Evolutionary conservation across 345 rosid genomes (phyloP).

Genomic region (Rhodomyrtus tomentosa): DNA sequence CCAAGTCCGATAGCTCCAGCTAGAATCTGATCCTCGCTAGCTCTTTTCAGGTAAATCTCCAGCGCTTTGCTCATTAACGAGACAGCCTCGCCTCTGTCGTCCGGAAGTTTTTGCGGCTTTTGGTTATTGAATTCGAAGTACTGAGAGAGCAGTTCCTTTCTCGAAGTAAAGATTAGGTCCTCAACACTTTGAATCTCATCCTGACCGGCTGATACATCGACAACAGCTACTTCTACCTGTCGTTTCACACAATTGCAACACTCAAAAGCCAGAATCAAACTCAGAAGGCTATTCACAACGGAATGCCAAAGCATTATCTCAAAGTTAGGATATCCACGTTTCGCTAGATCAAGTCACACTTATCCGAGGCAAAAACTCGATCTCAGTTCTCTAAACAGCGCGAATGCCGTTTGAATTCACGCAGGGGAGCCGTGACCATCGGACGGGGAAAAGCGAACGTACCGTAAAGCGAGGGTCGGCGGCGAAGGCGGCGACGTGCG

Average conservation of each 20-base stretch:
- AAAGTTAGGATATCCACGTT: not conserved
- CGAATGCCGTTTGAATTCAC: not conserved
- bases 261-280: not conserved
- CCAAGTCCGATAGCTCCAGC: conserved; percentile 77
- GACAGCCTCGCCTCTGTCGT: conserved; percentile 70
- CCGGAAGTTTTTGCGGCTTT: conserved; percentile 20
- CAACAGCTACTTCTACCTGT: conserved; percentile 56
- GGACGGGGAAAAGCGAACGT: not conserved
- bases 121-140: conserved; percentile 12
- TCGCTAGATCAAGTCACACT: not conserved
- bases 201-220: conserved; percentile 61
- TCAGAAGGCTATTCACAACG: not conserved
- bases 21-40: conserved; percentile 22
- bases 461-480: conserved; percentile 37
- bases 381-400: not conserved
- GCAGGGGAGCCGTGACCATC: not conserved
- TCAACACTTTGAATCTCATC: conserved; percentile 16
- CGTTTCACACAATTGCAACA: not conserved
- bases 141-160: conserved; percentile 47
- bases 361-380: not conserved
- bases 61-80: conserved; percentile 59
- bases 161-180: conserved; percentile 35
- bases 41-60: conserved; percentile 31
- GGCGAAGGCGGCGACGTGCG: conserved; percentile 37
- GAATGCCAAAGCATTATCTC: not conserved